Percentiles rank a stretch among this genome's conserved stretches.
phyloP scores from a whole-genome alignment of 139 green algal genomes.

The Limnomonas spitsbergensis region DNA sequence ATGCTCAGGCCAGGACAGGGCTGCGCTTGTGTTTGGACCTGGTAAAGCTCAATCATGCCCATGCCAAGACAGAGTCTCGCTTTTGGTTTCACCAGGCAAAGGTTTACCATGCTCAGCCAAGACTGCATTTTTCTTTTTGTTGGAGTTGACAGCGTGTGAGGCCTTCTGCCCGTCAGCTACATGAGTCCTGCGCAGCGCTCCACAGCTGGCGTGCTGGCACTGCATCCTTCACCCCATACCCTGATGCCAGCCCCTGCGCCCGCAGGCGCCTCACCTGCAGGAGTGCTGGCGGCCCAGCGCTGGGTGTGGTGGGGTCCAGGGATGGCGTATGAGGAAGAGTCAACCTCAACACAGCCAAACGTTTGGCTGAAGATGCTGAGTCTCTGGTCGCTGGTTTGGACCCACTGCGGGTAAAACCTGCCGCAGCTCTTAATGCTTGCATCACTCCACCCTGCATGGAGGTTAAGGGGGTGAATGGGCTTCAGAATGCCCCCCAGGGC shows the following conservation, averaged over 20 bases:
- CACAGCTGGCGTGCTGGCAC: no score
- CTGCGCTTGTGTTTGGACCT: no score
- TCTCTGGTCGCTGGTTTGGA: conserved; percentile 24
- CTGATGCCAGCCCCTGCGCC: no score
- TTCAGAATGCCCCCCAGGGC: background rate
- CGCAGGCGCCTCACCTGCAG: conserved; percentile 5
- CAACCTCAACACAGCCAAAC: conserved; percentile 42
- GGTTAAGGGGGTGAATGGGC: background rate
- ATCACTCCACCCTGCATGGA: conserved; percentile 31
- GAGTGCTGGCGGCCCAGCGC: conserved; percentile 26
- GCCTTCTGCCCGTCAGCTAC: no score
- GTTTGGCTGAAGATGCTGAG: conserved; percentile 20
- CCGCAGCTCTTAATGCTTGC: conserved; percentile 22
- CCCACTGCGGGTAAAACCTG: conserved; percentile 24
- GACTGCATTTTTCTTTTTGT: no score
- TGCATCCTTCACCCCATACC: no score
- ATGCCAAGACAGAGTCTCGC: background rate
- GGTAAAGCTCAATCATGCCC: background rate
- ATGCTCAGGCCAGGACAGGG: no score
- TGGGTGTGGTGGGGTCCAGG: conserved; percentile 13
- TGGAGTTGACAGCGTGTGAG: no score
- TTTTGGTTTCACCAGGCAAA: no score
- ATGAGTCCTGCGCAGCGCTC: no score
- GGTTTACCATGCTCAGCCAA: no score
- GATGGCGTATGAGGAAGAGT: conserved; percentile 45